Evolutionary conservation across 2,329 filamentous ascomycete species (phyloP), one percentile per base, ranked within the genome.

Genomic region (Colletotrichum limetticola): DNA sequence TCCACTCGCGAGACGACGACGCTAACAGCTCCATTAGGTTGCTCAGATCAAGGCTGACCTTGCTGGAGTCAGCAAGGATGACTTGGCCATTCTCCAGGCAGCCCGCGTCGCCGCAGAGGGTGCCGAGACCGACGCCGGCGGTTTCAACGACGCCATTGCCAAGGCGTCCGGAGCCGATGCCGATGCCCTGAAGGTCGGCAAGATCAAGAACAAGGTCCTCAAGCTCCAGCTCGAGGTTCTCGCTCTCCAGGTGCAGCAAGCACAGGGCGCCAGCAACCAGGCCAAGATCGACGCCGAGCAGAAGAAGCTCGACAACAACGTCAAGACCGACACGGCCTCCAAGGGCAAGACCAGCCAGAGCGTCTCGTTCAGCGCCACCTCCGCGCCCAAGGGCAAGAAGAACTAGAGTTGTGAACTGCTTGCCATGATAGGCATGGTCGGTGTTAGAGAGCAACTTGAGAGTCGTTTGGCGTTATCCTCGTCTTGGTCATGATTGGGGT

Each of bases 131-230:
- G 81, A 84, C 9, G 67, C 71, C 24, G 71, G 71, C 19, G 85
- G 84, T 46, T 91, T 90, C 82, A 89, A 91, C 80, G 83, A 86
- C 19, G 85, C 87, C 52, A 86, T 89, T 72, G 83, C 80, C 14
- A 85, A 83, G 3, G 87, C 87, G 9, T 83, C 80, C 32, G 82
- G 80, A 24, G 78, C 82, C 14, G 80, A 82, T 2, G 84, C 82
- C 0, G 85, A 82, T 52, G 86, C 86, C 12, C 82, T 90, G 19
- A 82, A 88, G 80, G 83, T 83, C 63, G 88, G 88, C 76, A 90
- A 90, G 82, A 90, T 85, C 77, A 89, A 90, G 85, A 90, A 90
- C 83, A 90, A 90, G 83, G 87, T 91, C 28, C 80, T 90, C 65
- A 91, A 90, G 83, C 81, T 90, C 61, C 83, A 86, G 80, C 85